A percentile compares a stretch with the other conserved stretches of the same genome.
Conservation (phyloP, 2,329 filamentous ascomycete species). For the Penicillium sp. region DNA sequence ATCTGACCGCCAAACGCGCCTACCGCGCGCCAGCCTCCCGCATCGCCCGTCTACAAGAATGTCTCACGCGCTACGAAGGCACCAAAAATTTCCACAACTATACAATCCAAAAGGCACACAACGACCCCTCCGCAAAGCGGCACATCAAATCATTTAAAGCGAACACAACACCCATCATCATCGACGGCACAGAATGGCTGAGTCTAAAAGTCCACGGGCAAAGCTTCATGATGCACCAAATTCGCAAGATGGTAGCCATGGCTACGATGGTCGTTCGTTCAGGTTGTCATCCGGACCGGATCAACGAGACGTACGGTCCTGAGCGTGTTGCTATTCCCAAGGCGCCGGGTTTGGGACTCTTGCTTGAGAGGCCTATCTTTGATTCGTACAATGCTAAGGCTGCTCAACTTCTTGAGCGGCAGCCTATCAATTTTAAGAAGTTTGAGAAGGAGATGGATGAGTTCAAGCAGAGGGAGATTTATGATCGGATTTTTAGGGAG, state of each 20-base stretch:
- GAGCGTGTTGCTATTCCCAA: constrained; percentile 85
- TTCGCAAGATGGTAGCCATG: constrained; percentile 98
- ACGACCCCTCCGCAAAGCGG: constrained; percentile 79
- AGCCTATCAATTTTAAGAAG: constrained; percentile 72
- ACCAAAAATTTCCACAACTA: constrained; percentile 97
- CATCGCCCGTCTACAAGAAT: constrained; percentile 69
- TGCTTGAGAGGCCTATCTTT: constrained; percentile 89
- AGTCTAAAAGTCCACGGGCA: constrained; percentile 95
- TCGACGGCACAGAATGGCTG: constrained; percentile 91
- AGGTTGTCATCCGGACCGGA: constrained; percentile 67
- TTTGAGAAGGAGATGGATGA: constrained; percentile 74
- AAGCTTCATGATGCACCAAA: constrained; percentile 99
- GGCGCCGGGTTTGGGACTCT: constrained; percentile 79
- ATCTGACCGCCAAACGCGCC: constrained; percentile 73
- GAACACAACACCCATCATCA: constrained; percentile 71
- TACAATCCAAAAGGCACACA: constrained; percentile 80
- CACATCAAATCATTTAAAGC: constrained; percentile 90
- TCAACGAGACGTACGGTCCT: constrained; percentile 68
- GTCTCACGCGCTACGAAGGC: constrained; percentile 71
- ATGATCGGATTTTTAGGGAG: constrained; percentile 82
- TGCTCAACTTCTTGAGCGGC: constrained; percentile 59
- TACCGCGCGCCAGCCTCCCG: constrained; percentile 76
- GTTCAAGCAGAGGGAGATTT: constrained; percentile 92
- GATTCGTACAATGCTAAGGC: constrained; percentile 79
- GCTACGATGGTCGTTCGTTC: constrained; percentile 78